phyloP scores from a whole-genome alignment of 2,329 filamentous ascomycete species.

The Claviceps monticola region DNA sequence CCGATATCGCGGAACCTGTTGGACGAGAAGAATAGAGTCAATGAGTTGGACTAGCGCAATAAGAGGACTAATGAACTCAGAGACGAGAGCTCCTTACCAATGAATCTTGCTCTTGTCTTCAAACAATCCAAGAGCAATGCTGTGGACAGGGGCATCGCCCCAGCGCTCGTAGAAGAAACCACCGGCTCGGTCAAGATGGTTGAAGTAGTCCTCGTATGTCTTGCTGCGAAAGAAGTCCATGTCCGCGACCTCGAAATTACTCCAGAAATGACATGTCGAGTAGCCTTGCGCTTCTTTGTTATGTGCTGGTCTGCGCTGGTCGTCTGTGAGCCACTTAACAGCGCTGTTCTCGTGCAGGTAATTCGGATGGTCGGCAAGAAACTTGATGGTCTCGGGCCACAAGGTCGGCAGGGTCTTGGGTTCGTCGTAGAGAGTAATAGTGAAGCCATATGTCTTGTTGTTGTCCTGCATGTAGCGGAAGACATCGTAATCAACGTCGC shows the following conservation, averaged over 20 bases:
- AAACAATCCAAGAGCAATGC: slow-evolving; percentile 81
- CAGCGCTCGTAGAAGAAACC: slow-evolving; percentile 98
- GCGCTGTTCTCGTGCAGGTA: slow-evolving; percentile 76
- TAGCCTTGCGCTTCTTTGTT: slow-evolving; percentile 77
- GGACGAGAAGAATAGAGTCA: not conserved
- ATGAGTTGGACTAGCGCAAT: not conserved
- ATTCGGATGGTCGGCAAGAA: slow-evolving; percentile 70
- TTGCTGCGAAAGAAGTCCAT: slow-evolving; percentile 86
- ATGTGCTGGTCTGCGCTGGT: slow-evolving; percentile 60
- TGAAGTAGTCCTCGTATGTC: slow-evolving; percentile 88
- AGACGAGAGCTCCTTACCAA: slow-evolving; percentile 48
- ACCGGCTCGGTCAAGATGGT: slow-evolving; percentile 88
- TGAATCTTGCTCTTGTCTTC: slow-evolving; percentile 85
- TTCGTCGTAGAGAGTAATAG: slow-evolving; percentile 90
- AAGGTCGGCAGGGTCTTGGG: slow-evolving; percentile 74
- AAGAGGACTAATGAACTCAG: not conserved
- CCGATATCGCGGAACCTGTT: slow-evolving; percentile 95
- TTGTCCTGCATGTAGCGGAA: slow-evolving; percentile 97
- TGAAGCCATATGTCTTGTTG: slow-evolving; percentile 99
- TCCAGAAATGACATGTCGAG: slow-evolving; percentile 98
- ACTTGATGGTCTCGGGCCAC: slow-evolving; percentile 93
- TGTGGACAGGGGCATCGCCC: slow-evolving; percentile 96
- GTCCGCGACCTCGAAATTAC: slow-evolving; percentile 93
- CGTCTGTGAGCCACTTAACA: slow-evolving; percentile 75
- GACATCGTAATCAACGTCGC: slow-evolving; percentile 94